Conservation (phyloP, 805 yeast genomes). For the Yarrowia porcina region DNA sequence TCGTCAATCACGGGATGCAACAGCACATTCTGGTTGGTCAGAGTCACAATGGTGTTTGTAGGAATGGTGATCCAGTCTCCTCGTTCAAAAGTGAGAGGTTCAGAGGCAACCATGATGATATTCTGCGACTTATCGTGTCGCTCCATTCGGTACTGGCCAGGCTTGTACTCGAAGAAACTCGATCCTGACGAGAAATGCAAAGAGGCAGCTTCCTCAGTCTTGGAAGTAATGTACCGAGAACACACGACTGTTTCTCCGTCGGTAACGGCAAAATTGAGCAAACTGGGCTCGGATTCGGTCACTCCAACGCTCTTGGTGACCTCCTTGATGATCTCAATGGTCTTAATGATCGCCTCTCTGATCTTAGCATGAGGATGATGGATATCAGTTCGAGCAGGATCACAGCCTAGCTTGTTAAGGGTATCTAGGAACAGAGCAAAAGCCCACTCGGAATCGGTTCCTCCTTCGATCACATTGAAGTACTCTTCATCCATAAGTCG, state of each 20-base stretch:
- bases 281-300: slow-evolving; percentile 62
- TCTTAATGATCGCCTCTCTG: slow-evolving; percentile 64
- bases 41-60: slow-evolving; percentile 79
- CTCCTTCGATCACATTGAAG: slow-evolving; percentile 79
- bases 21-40: slow-evolving; percentile 79
- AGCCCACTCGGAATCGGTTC: slow-evolving; percentile 94
- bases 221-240: slow-evolving; percentile 82
- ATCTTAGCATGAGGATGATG: slow-evolving; percentile 49
- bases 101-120: slow-evolving; percentile 94
- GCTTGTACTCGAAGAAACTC: slow-evolving; percentile 80
- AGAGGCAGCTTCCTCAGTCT: slow-evolving; percentile 93
- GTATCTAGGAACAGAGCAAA: slow-evolving; percentile 85
- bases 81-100: slow-evolving; percentile 92
- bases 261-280: slow-evolving; percentile 90
- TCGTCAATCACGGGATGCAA: slow-evolving; percentile 90
- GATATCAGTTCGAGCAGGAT: slow-evolving; percentile 57
- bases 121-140: slow-evolving; percentile 88
- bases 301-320: slow-evolving; percentile 68
- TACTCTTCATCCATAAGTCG: slow-evolving; percentile 75
- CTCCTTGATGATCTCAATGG: slow-evolving; percentile 69
- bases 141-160: slow-evolving; percentile 93
- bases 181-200: slow-evolving; percentile 93
- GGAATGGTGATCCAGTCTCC: slow-evolving; percentile 98
- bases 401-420: slow-evolving; percentile 67
- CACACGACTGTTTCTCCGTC: slow-evolving; percentile 87